Evolutionary conservation across 305 asterid genomes (phyloP).

Genomic region (Euphrasia arctica): DNA sequence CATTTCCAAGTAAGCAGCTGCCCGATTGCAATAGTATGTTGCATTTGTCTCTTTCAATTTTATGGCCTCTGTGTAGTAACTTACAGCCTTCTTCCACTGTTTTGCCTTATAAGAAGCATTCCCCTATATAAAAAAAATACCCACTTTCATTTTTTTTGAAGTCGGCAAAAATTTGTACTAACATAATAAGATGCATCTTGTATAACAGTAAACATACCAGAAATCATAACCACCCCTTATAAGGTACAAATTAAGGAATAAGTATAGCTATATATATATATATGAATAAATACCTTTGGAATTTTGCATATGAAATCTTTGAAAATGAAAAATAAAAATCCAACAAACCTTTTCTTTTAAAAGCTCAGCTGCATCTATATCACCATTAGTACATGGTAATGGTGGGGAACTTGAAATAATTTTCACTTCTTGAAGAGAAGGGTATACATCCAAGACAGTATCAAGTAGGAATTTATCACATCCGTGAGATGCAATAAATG

Average conservation of each 20-base stretch:
- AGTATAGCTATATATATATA: background rate
- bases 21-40: conserved; percentile 83
- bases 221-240: background rate
- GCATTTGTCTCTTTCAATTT: conserved; percentile 60
- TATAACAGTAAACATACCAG: background rate
- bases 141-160: background rate
- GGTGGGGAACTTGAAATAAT: conserved; percentile 44
- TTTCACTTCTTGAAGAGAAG: conserved; percentile 64
- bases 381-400: conserved; percentile 47
- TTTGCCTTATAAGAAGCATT: conserved; percentile 87
- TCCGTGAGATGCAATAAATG: conserved; percentile 81
- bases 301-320: no score
- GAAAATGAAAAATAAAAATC: conserved; percentile 9
- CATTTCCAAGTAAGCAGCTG: conserved; percentile 94
- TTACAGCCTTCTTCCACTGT: conserved; percentile 89
- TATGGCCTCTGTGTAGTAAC: conserved; percentile 80
- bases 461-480: conserved; percentile 89
- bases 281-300: no score
- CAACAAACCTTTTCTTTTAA: conserved; percentile 80
- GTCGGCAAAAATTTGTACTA: no score
- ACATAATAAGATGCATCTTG: background rate
- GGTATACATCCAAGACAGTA: conserved; percentile 73
- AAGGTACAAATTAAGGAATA: background rate
- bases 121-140: conserved; percentile 45
- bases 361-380: conserved; percentile 73